Evolutionary conservation across 2,329 filamentous ascomycete genomes (phyloP), one percentile per base, ranked within the genome.

Genomic region (Fusarium cyanostomum): DNA sequence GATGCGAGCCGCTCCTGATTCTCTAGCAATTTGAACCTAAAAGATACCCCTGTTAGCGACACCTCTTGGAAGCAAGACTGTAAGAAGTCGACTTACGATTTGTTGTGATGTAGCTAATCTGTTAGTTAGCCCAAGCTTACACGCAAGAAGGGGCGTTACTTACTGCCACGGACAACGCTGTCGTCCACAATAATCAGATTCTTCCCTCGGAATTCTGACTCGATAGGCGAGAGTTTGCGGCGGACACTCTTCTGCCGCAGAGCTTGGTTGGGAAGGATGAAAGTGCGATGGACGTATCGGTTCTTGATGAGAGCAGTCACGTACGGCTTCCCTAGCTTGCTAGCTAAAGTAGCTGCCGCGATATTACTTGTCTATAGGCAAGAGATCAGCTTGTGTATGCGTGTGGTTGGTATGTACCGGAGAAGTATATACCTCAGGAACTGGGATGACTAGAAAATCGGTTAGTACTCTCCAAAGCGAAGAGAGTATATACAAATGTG

Each of bases 301-400:
- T 96, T 96, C 83, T 95, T 96, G 64, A 96, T 89, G 70, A 96
- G 94, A 3, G 89, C 93, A 72, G 92, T 90, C 56, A 86, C 89
- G 71, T 91, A 92, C 1, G 91, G 90, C 74, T 92, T 93, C 67
- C 87, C 84, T 15, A 97, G 83, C 35, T 86, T 83, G 70, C 89
- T 86, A n/a, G 92, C 89, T 24, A 96, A 84, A 43, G 86, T 87
- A 8, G 91, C 86, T 3, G 93, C 92, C 2, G 92, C 90, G 0
- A 91, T 94, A 62, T 93, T 93, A 38, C 89, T 90, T 0, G 93
- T 96, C 75, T 94, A 48, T 10, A 41, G 31, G 11, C 7, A 3
- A n/a, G 7, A 33, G 37, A 52, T 66, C 26, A 46, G 35, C 13
- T 45, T 38, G 26, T 10, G 4, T 12, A 6, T 3, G 9, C 4